phyloP scores from a whole-genome alignment of 2,329 filamentous ascomycete genomes.

The Fonsecaea pedrosoi region DNA sequence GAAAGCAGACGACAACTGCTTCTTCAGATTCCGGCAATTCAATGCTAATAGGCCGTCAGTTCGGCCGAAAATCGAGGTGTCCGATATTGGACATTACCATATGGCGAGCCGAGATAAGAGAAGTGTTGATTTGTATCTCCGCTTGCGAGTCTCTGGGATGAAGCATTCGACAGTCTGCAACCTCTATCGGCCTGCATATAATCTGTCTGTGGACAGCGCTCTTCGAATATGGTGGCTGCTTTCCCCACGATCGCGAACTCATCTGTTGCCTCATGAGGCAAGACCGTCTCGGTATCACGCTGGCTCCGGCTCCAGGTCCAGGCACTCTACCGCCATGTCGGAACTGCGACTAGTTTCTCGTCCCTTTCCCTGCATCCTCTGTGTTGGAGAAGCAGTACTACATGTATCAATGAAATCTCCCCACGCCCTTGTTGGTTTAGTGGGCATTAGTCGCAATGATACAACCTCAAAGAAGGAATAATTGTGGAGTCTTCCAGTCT shows the following conservation, averaged over 20 bases:
- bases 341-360: not conserved
- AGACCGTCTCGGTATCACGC: conserved; percentile 2
- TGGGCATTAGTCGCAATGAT: not conserved
- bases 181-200: not conserved
- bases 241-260: not conserved
- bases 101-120: not conserved
- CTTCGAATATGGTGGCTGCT: not conserved
- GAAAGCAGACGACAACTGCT: not conserved
- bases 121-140: not conserved
- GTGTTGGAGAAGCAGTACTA: not conserved
- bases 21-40: not conserved
- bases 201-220: not conserved
- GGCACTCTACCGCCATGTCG: not conserved
- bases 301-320: not conserved
- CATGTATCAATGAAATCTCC: not conserved
- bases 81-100: not conserved
- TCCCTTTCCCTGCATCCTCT: not conserved
- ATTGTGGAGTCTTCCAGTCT: not conserved
- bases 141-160: not conserved
- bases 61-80: not conserved
- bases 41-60: not conserved
- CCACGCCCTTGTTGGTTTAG: not conserved
- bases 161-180: not conserved
- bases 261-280: not conserved
- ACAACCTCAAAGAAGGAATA: not conserved